Evolutionary conservation across 441 rosid genomes (phyloP), one percentile per base, ranked within the genome.

Genomic region (Melastoma candidum): DNA sequence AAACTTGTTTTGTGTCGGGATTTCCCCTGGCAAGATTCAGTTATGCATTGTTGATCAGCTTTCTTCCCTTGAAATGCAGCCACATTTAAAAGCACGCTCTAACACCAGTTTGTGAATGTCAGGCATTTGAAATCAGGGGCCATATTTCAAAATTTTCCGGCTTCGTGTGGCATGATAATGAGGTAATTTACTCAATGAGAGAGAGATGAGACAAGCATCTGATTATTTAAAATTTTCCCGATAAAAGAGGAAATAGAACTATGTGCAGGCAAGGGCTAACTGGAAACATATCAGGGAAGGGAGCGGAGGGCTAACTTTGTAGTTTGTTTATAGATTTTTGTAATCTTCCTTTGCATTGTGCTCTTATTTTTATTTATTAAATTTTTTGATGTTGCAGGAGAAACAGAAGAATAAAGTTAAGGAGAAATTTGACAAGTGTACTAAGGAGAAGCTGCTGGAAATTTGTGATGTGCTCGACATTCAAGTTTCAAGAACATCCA

Each of bases 101-200:
- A 32, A 32, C 41, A 8, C 41, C 50, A n/a, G 64, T 69, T 65
- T 63, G 71, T 68, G 25, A 17, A 61, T 63, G 78, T 32, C 86
- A 92, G 98, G 98, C 97, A 46, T 49, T 73, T 68, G 89, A 88
- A 74, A 66, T 92, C 61, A 92, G 81, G 85, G 80, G 81, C 63
- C 81, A 92, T 66, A 79, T 92, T 66, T 75, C 79, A 54, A 77
- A 83, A 41, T 92, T 92, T 70, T 92, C 98, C 65, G 98, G 98
- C 54, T 92, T 85, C 67, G 95, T 84, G 46, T 92, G 95, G 95
- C 95, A 68, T 74, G 95, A 75, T 54, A 77, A 92, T 65, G 95
- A 85, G 98, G 98, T 88, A 71, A 63, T 32, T 32, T 32, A 32
- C 7, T 32, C 41, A 4, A 32, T 32, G 41, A 32, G 8, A 32